Evolutionary conservation across 306 rosid genomes (phyloP).

Genomic region (Carpinus fangiana): DNA sequence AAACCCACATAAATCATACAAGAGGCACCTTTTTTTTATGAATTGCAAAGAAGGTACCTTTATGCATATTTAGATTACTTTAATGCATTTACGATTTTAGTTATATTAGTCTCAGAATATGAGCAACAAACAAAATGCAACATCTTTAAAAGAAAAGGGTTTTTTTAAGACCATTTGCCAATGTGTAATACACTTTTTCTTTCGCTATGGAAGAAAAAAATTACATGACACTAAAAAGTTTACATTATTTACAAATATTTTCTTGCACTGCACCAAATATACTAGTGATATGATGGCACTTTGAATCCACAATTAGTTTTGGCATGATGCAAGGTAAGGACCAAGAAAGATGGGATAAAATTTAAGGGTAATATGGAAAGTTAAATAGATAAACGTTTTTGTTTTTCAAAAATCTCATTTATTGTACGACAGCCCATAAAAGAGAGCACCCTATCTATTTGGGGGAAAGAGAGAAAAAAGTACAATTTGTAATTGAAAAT

Average conservation of each 20-base stretch:
- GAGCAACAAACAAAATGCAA: background rate
- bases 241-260: background rate
- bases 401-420: background rate
- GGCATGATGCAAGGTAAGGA: background rate
- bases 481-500: background rate
- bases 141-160: background rate
- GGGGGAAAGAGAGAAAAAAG: background rate
- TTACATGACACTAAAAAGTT: background rate
- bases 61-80: too few relatives aligned
- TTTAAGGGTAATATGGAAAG: background rate
- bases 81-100: too few relatives aligned
- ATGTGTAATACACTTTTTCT: background rate
- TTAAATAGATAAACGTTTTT: background rate
- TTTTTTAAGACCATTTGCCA: background rate
- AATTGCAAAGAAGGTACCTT: too few relatives aligned
- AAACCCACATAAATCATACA: background rate
- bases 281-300: background rate
- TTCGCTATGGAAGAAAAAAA: too few relatives aligned
- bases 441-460: background rate
- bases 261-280: background rate
- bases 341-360: background rate
- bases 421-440: background rate
- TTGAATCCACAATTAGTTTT: background rate
- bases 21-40: too few relatives aligned
- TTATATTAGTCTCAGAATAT: background rate